Evolutionary conservation across 2,329 filamentous ascomycete species (phyloP).

Genomic region (Penicillium paneum): DNA sequence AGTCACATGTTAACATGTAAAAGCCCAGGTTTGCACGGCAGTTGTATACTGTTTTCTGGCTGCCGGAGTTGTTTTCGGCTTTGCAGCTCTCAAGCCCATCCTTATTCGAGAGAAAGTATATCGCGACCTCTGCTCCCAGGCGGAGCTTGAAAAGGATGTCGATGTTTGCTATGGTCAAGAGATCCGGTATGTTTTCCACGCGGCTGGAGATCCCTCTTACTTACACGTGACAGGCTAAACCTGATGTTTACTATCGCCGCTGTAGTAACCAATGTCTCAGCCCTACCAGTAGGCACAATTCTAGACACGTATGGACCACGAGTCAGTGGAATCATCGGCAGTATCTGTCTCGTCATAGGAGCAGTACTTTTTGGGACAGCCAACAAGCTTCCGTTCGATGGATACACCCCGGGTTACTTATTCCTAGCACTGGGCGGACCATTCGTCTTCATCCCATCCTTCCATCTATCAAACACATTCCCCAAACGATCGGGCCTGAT

Average conservation of each 20-base stretch:
- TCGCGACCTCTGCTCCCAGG: constrained; percentile 57
- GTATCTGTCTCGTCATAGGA: constrained; percentile 66
- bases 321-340: constrained; percentile 69
- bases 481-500: constrained; percentile 74
- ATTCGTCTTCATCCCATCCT: constrained; percentile 78
- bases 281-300: constrained; percentile 78
- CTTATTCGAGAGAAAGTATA: constrained; percentile 73
- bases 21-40: constrained; percentile 67
- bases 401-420: constrained; percentile 69
- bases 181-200: constrained; percentile 39
- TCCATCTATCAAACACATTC: constrained; percentile 82
- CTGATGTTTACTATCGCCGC: constrained; percentile 90
- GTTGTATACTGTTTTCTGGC: constrained; percentile 73
- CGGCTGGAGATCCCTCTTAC: not conserved
- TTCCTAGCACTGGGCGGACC: constrained; percentile 75
- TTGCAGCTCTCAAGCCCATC: constrained; percentile 78
- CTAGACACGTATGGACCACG: constrained; percentile 79
- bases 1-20: not conserved
- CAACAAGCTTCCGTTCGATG: constrained; percentile 65
- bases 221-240: constrained; percentile 57
- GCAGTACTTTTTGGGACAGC: constrained; percentile 70
- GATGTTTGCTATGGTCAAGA: constrained; percentile 57
- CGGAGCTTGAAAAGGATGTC: constrained; percentile 48
- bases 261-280: constrained; percentile 81
- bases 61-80: constrained; percentile 78